These are phyloP conservation scores for Anthoceros angustus DNA, from an alignment of 225 moss, liverwort and hornwort species.

Conservation along the genomic window DNA sequence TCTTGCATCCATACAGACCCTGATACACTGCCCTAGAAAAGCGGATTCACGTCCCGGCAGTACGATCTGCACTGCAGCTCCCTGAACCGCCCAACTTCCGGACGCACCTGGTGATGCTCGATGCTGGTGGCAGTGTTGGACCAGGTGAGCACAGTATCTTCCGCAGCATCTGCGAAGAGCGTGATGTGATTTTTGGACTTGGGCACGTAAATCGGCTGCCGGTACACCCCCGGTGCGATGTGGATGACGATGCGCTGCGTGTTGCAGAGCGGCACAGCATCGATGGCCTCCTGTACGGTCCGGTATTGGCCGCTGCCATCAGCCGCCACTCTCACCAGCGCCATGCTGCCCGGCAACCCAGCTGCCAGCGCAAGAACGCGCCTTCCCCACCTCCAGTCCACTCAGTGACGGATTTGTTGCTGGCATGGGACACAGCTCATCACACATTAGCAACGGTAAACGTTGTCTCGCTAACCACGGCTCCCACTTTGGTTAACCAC, in stretches of 20 bases:
- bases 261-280: conserved; percentile 50
- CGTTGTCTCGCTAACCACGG: no score
- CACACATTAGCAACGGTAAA: no score
- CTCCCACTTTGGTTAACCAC: no score
- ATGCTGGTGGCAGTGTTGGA: conserved; percentile 70
- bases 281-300: conserved; percentile 80
- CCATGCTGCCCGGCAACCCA: conserved; percentile 2
- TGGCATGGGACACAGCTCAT: no score
- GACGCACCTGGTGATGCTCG: conserved; percentile 45
- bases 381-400: background rate
- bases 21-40: background rate
- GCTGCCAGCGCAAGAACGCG: background rate
- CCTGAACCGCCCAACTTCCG: no score
- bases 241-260: conserved; percentile 54
- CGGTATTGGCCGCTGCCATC: conserved; percentile 54
- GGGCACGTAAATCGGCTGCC: conserved; percentile 65
- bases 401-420: background rate
- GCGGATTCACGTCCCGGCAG: no score
- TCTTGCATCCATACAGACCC: background rate
- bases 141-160: conserved; percentile 62
- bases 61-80: no score
- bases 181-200: conserved; percentile 79
- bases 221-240: conserved; percentile 62
- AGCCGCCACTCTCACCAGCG: conserved; percentile 46
- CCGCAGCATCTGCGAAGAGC: conserved; percentile 39